Evolutionary conservation across 2,329 filamentous ascomycete species (phyloP).

Genomic region (Ophiostoma piceae): DNA sequence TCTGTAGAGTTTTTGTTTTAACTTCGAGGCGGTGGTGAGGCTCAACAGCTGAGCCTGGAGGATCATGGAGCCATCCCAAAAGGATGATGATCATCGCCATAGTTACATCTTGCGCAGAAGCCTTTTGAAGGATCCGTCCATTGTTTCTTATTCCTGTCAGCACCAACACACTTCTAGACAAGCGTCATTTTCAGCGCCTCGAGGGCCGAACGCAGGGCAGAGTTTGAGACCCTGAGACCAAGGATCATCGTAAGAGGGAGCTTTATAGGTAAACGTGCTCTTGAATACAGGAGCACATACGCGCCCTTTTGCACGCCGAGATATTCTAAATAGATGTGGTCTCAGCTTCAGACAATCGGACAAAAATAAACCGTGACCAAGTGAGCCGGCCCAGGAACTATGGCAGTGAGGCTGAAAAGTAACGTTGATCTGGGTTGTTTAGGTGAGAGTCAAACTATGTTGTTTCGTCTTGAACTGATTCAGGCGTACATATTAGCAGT

Average conservation of each 20-base stretch:
- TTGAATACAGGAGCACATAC: background rate
- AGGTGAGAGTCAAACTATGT: too few species aligned
- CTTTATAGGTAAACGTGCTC: background rate
- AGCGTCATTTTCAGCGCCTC: background rate
- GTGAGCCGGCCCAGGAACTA: background rate
- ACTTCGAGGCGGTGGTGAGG: background rate
- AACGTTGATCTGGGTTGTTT: background rate
- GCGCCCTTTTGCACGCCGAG: background rate
- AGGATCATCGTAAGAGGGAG: background rate
- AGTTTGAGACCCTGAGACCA: background rate
- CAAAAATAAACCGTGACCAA: background rate
- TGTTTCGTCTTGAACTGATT: background rate
- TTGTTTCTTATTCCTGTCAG: conserved; percentile 3
- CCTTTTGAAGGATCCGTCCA: background rate
- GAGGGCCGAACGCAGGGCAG: background rate
- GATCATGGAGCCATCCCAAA: background rate
- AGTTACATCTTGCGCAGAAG: background rate
- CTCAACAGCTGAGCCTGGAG: background rate
- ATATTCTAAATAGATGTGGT: background rate
- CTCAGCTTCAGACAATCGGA: background rate
- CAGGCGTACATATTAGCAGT: background rate
- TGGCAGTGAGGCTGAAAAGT: background rate
- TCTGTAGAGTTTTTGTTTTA: background rate
- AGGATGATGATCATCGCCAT: background rate
- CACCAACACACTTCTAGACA: background rate